Evolutionary conservation across 306 rosid genomes (phyloP), one percentile per base, ranked within the genome.

Genomic region (Hylodesmum podocarpum): DNA sequence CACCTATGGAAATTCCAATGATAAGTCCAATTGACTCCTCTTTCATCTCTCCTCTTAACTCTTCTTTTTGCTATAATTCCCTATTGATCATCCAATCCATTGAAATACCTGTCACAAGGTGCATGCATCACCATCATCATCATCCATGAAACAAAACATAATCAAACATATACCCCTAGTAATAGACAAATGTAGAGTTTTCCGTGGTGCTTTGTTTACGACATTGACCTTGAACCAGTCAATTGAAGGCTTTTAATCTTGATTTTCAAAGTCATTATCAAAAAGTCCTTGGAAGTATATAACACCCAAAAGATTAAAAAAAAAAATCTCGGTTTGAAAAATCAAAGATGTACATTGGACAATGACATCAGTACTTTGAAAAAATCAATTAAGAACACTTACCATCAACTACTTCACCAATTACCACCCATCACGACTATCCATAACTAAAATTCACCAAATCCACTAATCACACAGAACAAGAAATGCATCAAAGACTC

Each of bases 1-100:
- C 94, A 24, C 99, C 99, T 22, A 91, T 89, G 5, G 98, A 92
- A 80, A 92, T 87, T 80, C 99, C 99, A 70, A 96, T 88, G 18
- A 96, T 92, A 81, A 96, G 82, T 69, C 97, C 99, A 19, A 78
- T 84, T 36, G 99, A 88, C 80, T 92, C 97, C 63, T 62, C 98
- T 82, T 83, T 89, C 99, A 92, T 95, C 90, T 89, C 78, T 81
- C 76, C 70, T 57, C 75, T 70, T 61, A 18, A 25, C 44, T 40
- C 41, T 73, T 77, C 70, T 72, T 65, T 62, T 65, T 62, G 44
- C 66, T 80, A 83, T 14, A 15, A 8, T 61, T 73, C 70, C 73
- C 84, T 81, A 74, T 49, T 86, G 75, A 63, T 86, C 36, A 77
- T 86, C 82, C 80, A 87, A 83, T 86, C 87, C 94, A 88, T 81